phyloP scores from a whole-genome alignment of 148 eudicot species.

The Fagopyrum esculentum region DNA sequence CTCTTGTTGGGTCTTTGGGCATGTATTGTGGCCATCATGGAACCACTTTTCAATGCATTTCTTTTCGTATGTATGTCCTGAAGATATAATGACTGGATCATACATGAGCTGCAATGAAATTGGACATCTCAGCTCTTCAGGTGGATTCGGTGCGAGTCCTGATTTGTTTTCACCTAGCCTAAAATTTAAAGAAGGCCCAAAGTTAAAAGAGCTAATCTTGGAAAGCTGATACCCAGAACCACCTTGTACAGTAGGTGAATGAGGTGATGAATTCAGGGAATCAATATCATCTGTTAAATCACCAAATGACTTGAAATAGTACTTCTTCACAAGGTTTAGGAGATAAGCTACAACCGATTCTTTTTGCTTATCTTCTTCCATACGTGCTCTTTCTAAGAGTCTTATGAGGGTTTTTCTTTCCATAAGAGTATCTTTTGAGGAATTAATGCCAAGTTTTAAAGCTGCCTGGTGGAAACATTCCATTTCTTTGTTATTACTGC shows the following conservation, averaged over 20 bases:
- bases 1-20: conserved; percentile 93
- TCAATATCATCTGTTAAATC: conserved; percentile 91
- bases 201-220: conserved; percentile 74
- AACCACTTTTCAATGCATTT: conserved; percentile 97
- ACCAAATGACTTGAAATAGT: conserved; percentile 76
- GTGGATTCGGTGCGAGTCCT: conserved; percentile 66
- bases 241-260: conserved; percentile 84
- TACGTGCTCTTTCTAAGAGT: conserved; percentile 75
- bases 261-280: conserved; percentile 95
- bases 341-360: conserved; percentile 91
- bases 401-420: conserved; percentile 90
- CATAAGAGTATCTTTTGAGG: conserved; percentile 82
- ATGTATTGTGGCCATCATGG: conserved; percentile 82
- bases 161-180: conserved; percentile 56
- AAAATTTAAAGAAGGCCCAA: conserved; percentile 40
- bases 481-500: conserved; percentile 63
- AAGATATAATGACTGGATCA: conserved; percentile 93
- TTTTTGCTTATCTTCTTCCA: conserved; percentile 86
- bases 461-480: conserved; percentile 93
- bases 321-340: conserved; percentile 81
- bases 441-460: conserved; percentile 74
- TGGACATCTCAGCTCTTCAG: conserved; percentile 95
- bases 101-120: conserved; percentile 97
- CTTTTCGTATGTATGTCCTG: conserved; percentile 95
- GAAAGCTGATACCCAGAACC: conserved; percentile 63